Evolutionary conservation across 306 rosid species (phyloP).

Genomic region (Acacia confusa): DNA sequence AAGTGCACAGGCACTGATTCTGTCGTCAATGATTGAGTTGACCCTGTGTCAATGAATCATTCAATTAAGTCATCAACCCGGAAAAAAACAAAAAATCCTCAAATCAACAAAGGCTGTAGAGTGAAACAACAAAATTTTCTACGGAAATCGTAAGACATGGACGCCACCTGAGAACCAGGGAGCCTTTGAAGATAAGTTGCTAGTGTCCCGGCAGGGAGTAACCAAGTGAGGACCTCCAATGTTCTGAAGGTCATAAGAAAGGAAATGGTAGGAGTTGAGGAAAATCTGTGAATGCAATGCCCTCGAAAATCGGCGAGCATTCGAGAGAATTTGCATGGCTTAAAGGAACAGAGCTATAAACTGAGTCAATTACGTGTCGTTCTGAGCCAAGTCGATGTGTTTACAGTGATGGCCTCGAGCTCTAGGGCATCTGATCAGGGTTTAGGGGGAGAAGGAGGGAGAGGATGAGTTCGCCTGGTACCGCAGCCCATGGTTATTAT

Average conservation of each 20-base stretch:
- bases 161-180: constrained; percentile 45
- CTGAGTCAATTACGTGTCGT: constrained; percentile 21
- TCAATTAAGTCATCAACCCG: not conserved
- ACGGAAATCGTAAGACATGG: not conserved
- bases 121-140: not conserved
- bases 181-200: constrained; percentile 23
- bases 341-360: constrained; percentile 25
- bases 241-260: constrained; percentile 37
- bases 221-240: constrained; percentile 32
- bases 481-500: constrained; percentile 19
- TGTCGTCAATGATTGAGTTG: constrained; percentile 30
- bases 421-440: not conserved
- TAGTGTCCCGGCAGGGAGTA: constrained; percentile 38
- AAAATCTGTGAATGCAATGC: constrained; percentile 46
- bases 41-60: constrained; percentile 41
- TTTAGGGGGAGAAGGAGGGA: not conserved
- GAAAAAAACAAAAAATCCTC: not conserved
- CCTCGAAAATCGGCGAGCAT: constrained; percentile 58
- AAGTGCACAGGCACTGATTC: constrained; percentile 28
- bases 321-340: constrained; percentile 68
- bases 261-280: constrained; percentile 40
- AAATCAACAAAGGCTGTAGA: not conserved
- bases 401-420: not conserved
- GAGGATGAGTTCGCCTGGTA: not conserved
- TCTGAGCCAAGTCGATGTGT: not conserved